These are phyloP conservation scores for Lichtheimia hyalospora DNA, from an alignment of 371 early-diverging fungal genomes.

Conservation along the genomic window DNA sequence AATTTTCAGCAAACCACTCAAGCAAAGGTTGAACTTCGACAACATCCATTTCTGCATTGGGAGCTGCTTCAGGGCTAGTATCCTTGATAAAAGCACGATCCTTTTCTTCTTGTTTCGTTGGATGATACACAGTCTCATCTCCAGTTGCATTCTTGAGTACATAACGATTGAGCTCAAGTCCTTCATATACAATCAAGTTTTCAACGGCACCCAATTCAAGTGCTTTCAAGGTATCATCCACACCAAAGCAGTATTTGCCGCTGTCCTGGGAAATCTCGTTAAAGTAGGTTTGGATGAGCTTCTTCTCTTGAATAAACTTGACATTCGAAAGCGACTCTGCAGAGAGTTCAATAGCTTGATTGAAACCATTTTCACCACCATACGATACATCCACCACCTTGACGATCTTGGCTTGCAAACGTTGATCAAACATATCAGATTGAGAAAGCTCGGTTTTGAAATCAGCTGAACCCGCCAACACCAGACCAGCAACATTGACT, in stretches of 20 bases:
- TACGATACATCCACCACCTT: slow-evolving; percentile 98
- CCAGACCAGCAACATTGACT: slow-evolving; percentile 89
- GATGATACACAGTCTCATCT: slow-evolving; percentile 63
- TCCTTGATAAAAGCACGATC: slow-evolving; percentile 73
- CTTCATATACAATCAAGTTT: slow-evolving; percentile 97
- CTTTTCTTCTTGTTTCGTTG: slow-evolving; percentile 69
- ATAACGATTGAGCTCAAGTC: slow-evolving; percentile 78
- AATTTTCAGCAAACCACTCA: slow-evolving; percentile 99
- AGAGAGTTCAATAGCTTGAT: slow-evolving; percentile 97
- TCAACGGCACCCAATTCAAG: slow-evolving; percentile 98
- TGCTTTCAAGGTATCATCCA: slow-evolving; percentile 97
- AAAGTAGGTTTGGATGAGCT: slow-evolving; percentile 95
- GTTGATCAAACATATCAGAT: slow-evolving; percentile 94
- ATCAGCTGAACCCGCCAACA: slow-evolving; percentile 99
- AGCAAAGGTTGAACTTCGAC: slow-evolving; percentile 82
- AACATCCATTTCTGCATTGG: slow-evolving; percentile 66
- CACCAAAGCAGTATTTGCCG: slow-evolving; percentile 97
- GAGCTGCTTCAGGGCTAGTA: slow-evolving; percentile 81
- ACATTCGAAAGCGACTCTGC: slow-evolving; percentile 95
- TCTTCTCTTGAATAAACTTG: slow-evolving; percentile 99
- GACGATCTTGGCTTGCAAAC: slow-evolving; percentile 89
- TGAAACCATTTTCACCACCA: slow-evolving; percentile 99
- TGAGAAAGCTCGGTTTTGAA: slow-evolving; percentile 97
- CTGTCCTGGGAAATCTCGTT: slow-evolving; percentile 97
- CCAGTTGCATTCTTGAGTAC: slow-evolving; percentile 72